Percentiles rank a stretch among this genome's conserved stretches.
Evolutionary conservation across 306 rosid species (phyloP).

Genomic region (Vigna angularis): DNA sequence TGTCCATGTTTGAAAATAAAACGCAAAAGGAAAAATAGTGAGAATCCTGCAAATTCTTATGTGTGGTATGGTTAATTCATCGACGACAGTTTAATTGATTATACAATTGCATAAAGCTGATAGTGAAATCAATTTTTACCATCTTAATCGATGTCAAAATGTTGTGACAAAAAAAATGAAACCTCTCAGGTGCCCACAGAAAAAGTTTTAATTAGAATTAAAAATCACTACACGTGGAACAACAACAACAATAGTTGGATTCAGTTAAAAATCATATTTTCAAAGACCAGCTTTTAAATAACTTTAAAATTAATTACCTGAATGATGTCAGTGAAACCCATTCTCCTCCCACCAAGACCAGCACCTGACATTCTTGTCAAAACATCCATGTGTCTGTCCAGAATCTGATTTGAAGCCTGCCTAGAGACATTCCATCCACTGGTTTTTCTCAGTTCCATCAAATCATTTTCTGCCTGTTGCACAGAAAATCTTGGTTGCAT

Average conservation of each 20-base stretch:
- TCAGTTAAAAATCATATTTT: background rate
- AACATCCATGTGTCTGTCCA: conserved; percentile 57
- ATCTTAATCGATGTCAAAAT: background rate
- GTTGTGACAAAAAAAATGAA: conserved; percentile 12
- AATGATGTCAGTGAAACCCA: conserved; percentile 78
- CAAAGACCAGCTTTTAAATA: background rate
- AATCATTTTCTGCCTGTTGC: conserved; percentile 70
- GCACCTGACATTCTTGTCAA: conserved; percentile 56
- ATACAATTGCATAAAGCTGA: background rate
- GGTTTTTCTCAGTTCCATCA: conserved; percentile 67
- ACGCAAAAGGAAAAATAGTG: background rate
- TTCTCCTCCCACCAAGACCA: conserved; percentile 78
- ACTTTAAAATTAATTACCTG: conserved; percentile 60
- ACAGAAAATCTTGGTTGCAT: conserved; percentile 75
- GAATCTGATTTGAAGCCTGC: conserved; percentile 64
- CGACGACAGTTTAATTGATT: background rate
- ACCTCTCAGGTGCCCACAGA: background rate
- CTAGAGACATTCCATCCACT: conserved; percentile 60
- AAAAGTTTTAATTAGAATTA: conserved; percentile 5
- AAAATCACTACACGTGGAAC: conserved; percentile 1
- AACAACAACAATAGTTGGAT: background rate
- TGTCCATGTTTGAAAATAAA: background rate
- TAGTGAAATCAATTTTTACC: conserved; percentile 13
- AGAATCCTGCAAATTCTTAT: background rate
- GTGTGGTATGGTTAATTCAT: background rate